These are phyloP conservation scores for Passalora sequoiae DNA, from an alignment of 2,329 filamentous ascomycete species.

Conservation along the genomic window DNA sequence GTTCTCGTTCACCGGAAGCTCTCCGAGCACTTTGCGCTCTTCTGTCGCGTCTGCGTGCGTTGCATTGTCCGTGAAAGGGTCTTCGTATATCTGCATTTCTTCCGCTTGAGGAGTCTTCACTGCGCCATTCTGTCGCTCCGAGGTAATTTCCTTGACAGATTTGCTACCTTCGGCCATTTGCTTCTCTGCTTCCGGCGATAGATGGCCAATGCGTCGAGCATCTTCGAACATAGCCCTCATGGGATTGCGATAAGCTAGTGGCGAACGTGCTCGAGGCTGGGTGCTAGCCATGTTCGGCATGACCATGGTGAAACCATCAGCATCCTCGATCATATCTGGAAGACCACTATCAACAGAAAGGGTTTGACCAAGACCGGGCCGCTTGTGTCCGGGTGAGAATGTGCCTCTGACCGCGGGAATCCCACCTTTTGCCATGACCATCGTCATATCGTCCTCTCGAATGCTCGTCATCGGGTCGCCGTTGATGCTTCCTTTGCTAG, in stretches of 20 bases:
- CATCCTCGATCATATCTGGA: slow-evolving; percentile 36
- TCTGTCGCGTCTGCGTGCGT: slow-evolving; percentile 24
- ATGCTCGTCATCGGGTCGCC: slow-evolving; percentile 24
- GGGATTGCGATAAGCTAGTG: slow-evolving; percentile 29
- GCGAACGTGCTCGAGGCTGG: slow-evolving; percentile 25
- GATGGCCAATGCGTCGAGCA: slow-evolving; percentile 22
- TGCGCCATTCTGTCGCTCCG: slow-evolving; percentile 18
- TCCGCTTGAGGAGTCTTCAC: slow-evolving; percentile 31
- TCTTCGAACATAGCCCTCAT: slow-evolving; percentile 33
- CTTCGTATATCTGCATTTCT: slow-evolving; percentile 51
- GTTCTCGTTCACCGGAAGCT: slow-evolving; percentile 49
- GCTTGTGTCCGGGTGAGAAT: slow-evolving; percentile 33
- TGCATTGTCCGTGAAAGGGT: slow-evolving; percentile 43
- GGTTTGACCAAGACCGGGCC: slow-evolving; percentile 38
- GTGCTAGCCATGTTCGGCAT: slow-evolving; percentile 36
- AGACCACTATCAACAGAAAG: slow-evolving; percentile 39
- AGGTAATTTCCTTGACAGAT: slow-evolving; percentile 4
- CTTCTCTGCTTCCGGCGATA: slow-evolving; percentile 22
- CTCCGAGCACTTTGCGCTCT: slow-evolving; percentile 44
- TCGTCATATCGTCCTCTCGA: slow-evolving; percentile 44
- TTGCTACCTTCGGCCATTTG: slow-evolving; percentile 8
- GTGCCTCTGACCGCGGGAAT: slow-evolving; percentile 25
- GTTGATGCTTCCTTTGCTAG: slow-evolving; percentile 32
- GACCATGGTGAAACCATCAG: slow-evolving; percentile 47
- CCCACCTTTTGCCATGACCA: slow-evolving; percentile 42